Evolutionary conservation across 2,329 filamentous ascomycete species (phyloP).

Genomic region (Aspergillus sp.): DNA sequence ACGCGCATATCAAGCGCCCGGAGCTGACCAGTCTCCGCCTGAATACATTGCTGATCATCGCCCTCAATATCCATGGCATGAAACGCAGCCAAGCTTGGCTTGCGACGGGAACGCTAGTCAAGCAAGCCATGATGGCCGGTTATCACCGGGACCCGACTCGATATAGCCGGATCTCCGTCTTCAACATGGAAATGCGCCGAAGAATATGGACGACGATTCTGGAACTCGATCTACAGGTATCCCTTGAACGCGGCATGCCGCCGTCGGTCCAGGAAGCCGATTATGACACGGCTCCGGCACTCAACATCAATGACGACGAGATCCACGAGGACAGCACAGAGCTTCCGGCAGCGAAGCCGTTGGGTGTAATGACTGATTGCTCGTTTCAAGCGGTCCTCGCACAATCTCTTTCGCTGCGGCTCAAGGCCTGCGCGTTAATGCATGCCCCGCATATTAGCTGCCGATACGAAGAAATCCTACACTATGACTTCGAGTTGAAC

Average conservation of each 20-base stretch:
- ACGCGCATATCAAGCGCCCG: constrained; percentile 64
- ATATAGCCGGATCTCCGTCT: constrained; percentile 38
- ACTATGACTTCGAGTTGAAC: constrained; percentile 43
- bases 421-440: constrained; percentile 39
- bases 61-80: constrained; percentile 54
- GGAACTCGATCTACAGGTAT: constrained; percentile 59
- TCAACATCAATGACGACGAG: constrained; percentile 55
- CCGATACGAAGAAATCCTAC: constrained; percentile 44
- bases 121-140: constrained; percentile 56
- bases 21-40: constrained; percentile 54
- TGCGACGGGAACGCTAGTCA: constrained; percentile 52
- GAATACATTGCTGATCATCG: constrained; percentile 53
- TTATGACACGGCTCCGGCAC: constrained; percentile 53
- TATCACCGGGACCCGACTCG: constrained; percentile 49
- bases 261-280: constrained; percentile 46
- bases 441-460: constrained; percentile 41
- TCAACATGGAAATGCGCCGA: constrained; percentile 52
- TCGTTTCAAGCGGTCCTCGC: constrained; percentile 37
- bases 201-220: constrained; percentile 60
- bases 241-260: constrained; percentile 58
- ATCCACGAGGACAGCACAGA: constrained; percentile 41
- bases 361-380: constrained; percentile 39
- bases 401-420: constrained; percentile 34
- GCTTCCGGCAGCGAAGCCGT: constrained; percentile 32
- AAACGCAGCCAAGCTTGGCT: constrained; percentile 59